A percentile compares a stretch with the other conserved stretches of the same genome.
These are phyloP conservation scores for Westerdykella ornata DNA, from an alignment of 2,329 filamentous ascomycete species.

Conservation along the genomic window DNA sequence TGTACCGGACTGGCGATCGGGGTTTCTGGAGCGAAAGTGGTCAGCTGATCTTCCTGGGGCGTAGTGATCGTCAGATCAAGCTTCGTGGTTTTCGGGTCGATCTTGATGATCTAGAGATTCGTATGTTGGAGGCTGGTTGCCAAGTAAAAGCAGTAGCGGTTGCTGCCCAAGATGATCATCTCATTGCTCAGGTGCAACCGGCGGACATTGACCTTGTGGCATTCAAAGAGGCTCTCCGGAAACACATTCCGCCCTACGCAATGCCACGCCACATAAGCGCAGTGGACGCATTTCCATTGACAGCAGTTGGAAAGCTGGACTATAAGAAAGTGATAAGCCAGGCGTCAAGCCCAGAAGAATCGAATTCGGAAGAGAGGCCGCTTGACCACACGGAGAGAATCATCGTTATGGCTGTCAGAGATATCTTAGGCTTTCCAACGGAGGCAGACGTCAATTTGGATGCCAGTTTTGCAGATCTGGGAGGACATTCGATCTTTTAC, in stretches of 20 bases:
- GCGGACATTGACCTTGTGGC: conserved; percentile 5
- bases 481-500: conserved; percentile 24
- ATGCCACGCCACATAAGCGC: conserved; percentile 20
- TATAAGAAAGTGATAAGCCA: conserved; percentile 21
- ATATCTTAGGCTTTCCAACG: conserved; percentile 2
- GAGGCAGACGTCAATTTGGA: conserved; percentile 2
- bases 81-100: conserved; percentile 38
- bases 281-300: conserved; percentile 26
- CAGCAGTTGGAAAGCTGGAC: conserved; percentile 29
- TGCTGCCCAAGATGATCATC: conserved; percentile 14
- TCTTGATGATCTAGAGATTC: conserved; percentile 36
- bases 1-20: conserved; percentile 42
- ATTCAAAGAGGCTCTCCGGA: conserved; percentile 2
- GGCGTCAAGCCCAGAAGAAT: neutral
- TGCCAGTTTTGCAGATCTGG: conserved; percentile 22
- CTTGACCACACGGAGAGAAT: neutral
- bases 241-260: conserved; percentile 13
- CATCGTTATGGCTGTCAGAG: neutral
- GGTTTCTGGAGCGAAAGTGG: conserved; percentile 34
- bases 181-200: conserved; percentile 27
- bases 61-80: conserved; percentile 41
- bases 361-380: neutral
- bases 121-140: conserved; percentile 12
- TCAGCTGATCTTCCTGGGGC: conserved; percentile 36
- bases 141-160: conserved; percentile 19